Conservation (phyloP, 75 land plant genomes). For the Selaginella tamariscina region DNA sequence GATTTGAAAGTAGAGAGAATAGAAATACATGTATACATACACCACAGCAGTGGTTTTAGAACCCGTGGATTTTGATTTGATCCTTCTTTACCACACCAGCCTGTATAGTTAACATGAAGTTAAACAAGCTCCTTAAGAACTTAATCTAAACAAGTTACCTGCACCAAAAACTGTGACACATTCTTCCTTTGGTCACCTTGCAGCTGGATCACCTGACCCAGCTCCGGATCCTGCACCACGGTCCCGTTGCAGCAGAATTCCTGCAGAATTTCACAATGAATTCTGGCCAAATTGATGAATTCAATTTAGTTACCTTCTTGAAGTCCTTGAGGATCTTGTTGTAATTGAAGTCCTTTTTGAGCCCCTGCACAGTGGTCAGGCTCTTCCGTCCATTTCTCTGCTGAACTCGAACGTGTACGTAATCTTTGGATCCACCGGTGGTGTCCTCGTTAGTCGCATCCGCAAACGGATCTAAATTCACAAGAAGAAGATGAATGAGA, state of each 20-base stretch:
- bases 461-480: constrained; percentile 56
- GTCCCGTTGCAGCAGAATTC: constrained; percentile 87
- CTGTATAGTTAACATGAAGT: constrained; percentile 14
- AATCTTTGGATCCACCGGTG: constrained; percentile 50
- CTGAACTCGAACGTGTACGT: constrained; percentile 76
- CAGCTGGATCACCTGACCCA: constrained; percentile 44
- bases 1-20: no score
- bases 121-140: not conserved
- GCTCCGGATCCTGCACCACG: constrained; percentile 72
- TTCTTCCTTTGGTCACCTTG: constrained; percentile 64
- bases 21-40: not conserved
- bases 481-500: not conserved
- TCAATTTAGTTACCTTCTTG: constrained; percentile 31
- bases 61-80: constrained; percentile 47
- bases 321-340: constrained; percentile 74
- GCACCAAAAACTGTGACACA: constrained; percentile 46
- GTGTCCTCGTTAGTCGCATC: constrained; percentile 65
- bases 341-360: constrained; percentile 61
- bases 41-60: constrained; percentile 16
- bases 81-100: constrained; percentile 54
- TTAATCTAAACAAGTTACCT: constrained; percentile 19
- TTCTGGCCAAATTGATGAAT: not conserved
- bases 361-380: constrained; percentile 72
- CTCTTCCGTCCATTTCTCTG: constrained; percentile 78
- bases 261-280: constrained; percentile 1